Conservation (phyloP, 1,139 yeast species). For the Kurtzmaniella quercitrusa region DNA sequence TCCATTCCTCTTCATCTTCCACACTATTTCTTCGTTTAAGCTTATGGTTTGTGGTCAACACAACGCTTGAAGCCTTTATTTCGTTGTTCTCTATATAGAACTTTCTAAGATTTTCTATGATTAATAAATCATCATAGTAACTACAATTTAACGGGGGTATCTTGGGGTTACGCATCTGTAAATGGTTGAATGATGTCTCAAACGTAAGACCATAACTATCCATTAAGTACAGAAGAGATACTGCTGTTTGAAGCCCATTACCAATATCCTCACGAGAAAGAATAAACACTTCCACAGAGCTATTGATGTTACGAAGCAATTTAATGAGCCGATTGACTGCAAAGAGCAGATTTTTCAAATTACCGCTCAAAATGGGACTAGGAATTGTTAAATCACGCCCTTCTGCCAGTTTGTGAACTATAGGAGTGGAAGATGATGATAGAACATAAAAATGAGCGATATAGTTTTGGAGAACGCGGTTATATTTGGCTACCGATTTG, state of each 20-base stretch:
- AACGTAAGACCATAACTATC: slow-evolving; percentile 37
- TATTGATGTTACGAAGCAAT: slow-evolving; percentile 31
- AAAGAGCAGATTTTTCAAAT: slow-evolving; percentile 36
- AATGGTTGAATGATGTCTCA: slow-evolving; percentile 22
- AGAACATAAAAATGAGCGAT: slow-evolving; percentile 32
- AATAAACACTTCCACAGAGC: slow-evolving; percentile 30
- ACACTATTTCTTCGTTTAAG: slow-evolving; percentile 27
- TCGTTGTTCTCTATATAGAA: slow-evolving; percentile 31
- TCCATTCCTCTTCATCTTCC: slow-evolving; percentile 11
- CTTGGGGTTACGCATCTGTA: slow-evolving; percentile 15
- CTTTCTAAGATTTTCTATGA: slow-evolving; percentile 38
- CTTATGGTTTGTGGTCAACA: slow-evolving; percentile 29
- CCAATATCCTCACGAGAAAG: slow-evolving; percentile 28
- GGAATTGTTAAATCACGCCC: slow-evolving; percentile 21
- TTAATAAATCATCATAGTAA: slow-evolving; percentile 39
- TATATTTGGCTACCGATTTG: slow-evolving; percentile 26
- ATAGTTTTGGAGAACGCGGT: slow-evolving; percentile 37
- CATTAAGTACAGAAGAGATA: slow-evolving; percentile 39
- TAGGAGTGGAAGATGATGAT: slow-evolving; percentile 30
- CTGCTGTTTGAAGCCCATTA: slow-evolving; percentile 27
- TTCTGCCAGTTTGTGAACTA: slow-evolving; percentile 24
- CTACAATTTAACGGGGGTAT: slow-evolving; percentile 24
- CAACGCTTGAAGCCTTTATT: slow-evolving; percentile 24
- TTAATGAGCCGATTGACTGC: slow-evolving; percentile 34
- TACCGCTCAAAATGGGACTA: slow-evolving; percentile 39